phyloP scores from a whole-genome alignment of 805 yeast genomes.

The Sungouiozyma ichnusensis region DNA sequence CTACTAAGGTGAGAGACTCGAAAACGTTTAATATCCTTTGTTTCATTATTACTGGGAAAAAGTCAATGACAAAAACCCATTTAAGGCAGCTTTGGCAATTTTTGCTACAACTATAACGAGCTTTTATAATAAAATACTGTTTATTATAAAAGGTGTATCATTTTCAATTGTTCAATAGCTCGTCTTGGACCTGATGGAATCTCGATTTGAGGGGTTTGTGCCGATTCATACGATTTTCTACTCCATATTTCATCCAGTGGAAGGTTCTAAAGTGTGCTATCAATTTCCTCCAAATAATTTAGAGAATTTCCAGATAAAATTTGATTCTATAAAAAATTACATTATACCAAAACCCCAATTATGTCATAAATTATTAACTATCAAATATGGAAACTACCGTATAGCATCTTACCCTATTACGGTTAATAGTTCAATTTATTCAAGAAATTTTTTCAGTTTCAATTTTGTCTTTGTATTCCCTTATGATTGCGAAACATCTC shows the following conservation, averaged over 20 bases:
- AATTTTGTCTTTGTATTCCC: slow-evolving; percentile 88
- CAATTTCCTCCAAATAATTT: slow-evolving; percentile 71
- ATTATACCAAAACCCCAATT: slow-evolving; percentile 88
- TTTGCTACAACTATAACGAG: too few relatives aligned
- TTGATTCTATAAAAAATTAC: slow-evolving; percentile 80
- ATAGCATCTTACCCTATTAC: slow-evolving; percentile 86
- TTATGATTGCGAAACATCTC: slow-evolving; percentile 67
- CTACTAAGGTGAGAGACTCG: too few relatives aligned
- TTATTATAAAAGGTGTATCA: neutral
- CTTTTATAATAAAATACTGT: too few relatives aligned
- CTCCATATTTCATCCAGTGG: slow-evolving; percentile 89
- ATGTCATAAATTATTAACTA: slow-evolving; percentile 70
- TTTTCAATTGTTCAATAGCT: neutral
- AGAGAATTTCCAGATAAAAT: slow-evolving; percentile 43
- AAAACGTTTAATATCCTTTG: too few relatives aligned
- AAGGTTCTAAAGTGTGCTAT: slow-evolving; percentile 83
- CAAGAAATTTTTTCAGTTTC: slow-evolving; percentile 86
- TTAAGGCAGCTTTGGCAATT: too few relatives aligned
- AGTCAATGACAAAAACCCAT: too few relatives aligned
- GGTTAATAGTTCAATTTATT: slow-evolving; percentile 61
- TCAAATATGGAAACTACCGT: slow-evolving; percentile 58
- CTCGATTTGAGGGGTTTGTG: slow-evolving; percentile 52
- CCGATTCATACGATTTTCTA: slow-evolving; percentile 86
- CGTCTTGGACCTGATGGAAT: slow-evolving; percentile 12
- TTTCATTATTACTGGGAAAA: too few relatives aligned